Evolutionary conservation across 179 eudicot species (phyloP).

Genomic region (Beta corolliflora): DNA sequence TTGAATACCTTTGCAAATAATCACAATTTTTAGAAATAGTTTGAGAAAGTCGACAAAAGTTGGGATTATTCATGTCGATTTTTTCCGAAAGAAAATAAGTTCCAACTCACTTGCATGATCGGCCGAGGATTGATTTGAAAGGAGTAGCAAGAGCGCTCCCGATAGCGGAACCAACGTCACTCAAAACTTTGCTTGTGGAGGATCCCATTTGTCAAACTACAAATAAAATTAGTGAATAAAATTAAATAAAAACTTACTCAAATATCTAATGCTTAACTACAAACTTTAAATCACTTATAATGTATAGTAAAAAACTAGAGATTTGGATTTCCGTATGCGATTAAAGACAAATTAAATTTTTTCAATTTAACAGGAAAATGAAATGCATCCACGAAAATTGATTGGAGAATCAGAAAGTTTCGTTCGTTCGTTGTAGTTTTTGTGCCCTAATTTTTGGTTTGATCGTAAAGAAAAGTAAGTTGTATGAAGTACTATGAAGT

Average conservation of each 20-base stretch:
- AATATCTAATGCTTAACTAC: no score
- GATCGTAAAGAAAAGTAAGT: neutral
- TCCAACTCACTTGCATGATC: slow-evolving; percentile 51
- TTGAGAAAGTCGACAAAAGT: no score
- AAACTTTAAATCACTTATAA: no score
- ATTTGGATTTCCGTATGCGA: neutral
- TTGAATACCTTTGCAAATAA: no score
- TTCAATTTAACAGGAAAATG: neutral
- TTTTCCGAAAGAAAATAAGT: neutral
- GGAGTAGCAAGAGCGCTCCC: slow-evolving; percentile 44
- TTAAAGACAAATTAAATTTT: slow-evolving; percentile 7
- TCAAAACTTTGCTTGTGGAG: slow-evolving; percentile 36
- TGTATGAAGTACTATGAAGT: neutral
- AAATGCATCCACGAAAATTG: neutral
- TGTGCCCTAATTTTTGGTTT: slow-evolving; percentile 8
- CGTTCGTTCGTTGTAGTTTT: neutral
- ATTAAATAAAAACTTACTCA: no score
- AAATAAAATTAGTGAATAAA: neutral
- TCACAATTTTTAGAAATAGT: no score
- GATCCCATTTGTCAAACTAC: slow-evolving; percentile 38
- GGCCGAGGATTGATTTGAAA: slow-evolving; percentile 40
- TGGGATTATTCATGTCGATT: no score
- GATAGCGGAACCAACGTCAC: slow-evolving; percentile 38
- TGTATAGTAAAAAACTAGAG: neutral
- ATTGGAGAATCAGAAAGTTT: neutral